Percentiles rank a stretch among this genome's conserved stretches.
Evolutionary conservation across 2,329 filamentous ascomycete genomes (phyloP).

Genomic region (Calonectria leucothoes): DNA sequence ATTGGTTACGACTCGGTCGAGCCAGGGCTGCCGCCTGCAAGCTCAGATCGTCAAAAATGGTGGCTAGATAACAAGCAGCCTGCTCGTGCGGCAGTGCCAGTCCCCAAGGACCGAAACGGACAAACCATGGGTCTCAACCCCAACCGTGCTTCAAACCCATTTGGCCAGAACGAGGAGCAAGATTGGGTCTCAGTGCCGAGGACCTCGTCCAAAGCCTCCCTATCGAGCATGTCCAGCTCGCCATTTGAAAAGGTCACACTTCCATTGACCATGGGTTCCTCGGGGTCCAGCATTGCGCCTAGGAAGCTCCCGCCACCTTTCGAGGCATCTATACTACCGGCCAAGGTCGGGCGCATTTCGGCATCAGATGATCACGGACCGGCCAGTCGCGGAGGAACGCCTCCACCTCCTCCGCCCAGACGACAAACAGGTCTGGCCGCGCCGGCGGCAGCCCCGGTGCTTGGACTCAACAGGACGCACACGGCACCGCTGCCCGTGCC

Average conservation of each 20-base stretch:
- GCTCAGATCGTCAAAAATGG: constrained; percentile 77
- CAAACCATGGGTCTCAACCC: constrained; percentile 76
- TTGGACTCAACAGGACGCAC: constrained; percentile 38
- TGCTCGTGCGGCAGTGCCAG: constrained; percentile 77
- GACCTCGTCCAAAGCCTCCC: constrained; percentile 63
- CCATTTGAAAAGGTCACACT: constrained; percentile 69
- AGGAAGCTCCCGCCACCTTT: constrained; percentile 65
- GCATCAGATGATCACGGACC: constrained; percentile 53
- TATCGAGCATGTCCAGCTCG: constrained; percentile 69
- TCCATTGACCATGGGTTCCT: constrained; percentile 58
- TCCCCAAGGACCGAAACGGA: constrained; percentile 65
- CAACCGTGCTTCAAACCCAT: constrained; percentile 83
- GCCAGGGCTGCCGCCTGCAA: constrained; percentile 77
- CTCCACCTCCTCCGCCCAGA: constrained; percentile 59
- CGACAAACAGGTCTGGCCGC: constrained; percentile 48
- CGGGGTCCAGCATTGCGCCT: constrained; percentile 57
- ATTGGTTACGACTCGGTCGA: constrained; percentile 86
- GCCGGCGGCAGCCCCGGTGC: constrained; percentile 23
- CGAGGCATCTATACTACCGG: constrained; percentile 59
- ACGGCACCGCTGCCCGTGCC: constrained; percentile 43
- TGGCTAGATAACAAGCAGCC: constrained; percentile 79
- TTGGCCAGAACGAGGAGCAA: constrained; percentile 76
- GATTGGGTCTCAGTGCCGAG: constrained; percentile 83
- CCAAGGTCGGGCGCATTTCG: constrained; percentile 58
- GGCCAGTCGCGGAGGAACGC: constrained; percentile 46